Base-by-base conservation (phyloP, 1,139 yeast genomes). In the Suhomyces bolitotheri region DNA sequence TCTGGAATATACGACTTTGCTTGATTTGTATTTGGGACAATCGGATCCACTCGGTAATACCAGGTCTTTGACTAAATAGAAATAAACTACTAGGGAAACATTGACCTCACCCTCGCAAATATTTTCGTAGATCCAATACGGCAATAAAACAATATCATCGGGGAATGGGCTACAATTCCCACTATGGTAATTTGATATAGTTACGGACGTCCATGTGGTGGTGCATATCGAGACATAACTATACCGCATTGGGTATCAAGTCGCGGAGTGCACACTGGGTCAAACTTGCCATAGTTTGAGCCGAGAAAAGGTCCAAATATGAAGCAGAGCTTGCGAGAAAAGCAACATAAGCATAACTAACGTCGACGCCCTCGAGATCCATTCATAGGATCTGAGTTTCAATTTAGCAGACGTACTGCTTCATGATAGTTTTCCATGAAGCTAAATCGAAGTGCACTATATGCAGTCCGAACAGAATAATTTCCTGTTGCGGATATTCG, bases 401-500 rank as follows among this genome's bases (percentile, higher is more conserved):
- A 17, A 8, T 17, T 17, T 8, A 17, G 8, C 8, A 17, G 8
- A 8, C 8, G 20, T 17, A 6, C 20, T 17, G 20, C 8, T 6
- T 6, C 8, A 17, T 6, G 20, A 7, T 17, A 7, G 6, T 8
- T 17, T 17, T 17, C 20, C 20, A 17, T 6, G 7, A 17, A 7
- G 7, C 20, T n/a, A n/a, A n/a, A n/a, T n/a, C n/a, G n/a, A n/a
- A n/a, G n/a, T 17, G 7, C 8, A 17, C 20, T 8, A 17, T 8
- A 17, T 8, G 20, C 20, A 17, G 20, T 17, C 20, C 6, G 16
- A 7, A 14, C 21, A 10, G 22, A 17, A 11, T 22, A 27, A 25
- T 37, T 39, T 29, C 56, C 54, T 29, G 33, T 40, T 41, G 27
- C 33, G 53, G 55, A 33, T 39, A 44, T 6, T 17, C 20, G 20